Conservation (phyloP, 805 yeast genomes). For the Starmerella vitae region DNA sequence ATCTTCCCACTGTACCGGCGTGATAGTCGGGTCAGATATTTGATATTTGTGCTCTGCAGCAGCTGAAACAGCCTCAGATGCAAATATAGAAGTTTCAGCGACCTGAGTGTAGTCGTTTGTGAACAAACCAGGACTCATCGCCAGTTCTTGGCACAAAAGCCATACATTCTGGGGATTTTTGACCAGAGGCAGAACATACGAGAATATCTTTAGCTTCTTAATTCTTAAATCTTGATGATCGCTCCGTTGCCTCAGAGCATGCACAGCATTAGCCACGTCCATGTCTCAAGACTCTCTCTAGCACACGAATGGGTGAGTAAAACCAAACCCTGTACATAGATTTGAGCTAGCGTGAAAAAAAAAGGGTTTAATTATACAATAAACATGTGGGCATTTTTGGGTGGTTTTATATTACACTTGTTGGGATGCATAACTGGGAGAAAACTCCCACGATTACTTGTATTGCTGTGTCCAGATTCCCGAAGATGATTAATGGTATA, state of each 20-base stretch:
- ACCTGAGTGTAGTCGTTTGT: not conserved
- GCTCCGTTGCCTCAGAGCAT: constrained; percentile 8
- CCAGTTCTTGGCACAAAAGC: constrained; percentile 13
- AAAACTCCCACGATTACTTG: not conserved
- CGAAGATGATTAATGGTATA: not conserved
- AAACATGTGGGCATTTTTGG: constrained; percentile 2
- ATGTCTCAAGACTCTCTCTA: not conserved
- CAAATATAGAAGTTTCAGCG: constrained; percentile 2
- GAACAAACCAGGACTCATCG: constrained; percentile 6
- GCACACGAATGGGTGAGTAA: not conserved
- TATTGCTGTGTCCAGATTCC: not conserved
- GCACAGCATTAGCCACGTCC: constrained; percentile 8
- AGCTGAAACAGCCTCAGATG: constrained; percentile 15
- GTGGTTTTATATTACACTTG: no score
- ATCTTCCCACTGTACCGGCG: constrained; percentile 8
- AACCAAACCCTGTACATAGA: not conserved
- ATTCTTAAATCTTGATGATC: not conserved
- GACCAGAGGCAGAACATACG: constrained; percentile 16
- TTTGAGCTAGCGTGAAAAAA: not conserved
- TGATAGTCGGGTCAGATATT: constrained; percentile 18
- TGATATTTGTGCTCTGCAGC: constrained; percentile 15
- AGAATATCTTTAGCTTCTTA: constrained; percentile 7
- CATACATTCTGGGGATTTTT: constrained; percentile 17
- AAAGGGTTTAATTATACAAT: not conserved
- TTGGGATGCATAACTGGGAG: not conserved